Conservation (phyloP, 371 early-diverging fungal genomes). For the Parasitella parasitica region DNA sequence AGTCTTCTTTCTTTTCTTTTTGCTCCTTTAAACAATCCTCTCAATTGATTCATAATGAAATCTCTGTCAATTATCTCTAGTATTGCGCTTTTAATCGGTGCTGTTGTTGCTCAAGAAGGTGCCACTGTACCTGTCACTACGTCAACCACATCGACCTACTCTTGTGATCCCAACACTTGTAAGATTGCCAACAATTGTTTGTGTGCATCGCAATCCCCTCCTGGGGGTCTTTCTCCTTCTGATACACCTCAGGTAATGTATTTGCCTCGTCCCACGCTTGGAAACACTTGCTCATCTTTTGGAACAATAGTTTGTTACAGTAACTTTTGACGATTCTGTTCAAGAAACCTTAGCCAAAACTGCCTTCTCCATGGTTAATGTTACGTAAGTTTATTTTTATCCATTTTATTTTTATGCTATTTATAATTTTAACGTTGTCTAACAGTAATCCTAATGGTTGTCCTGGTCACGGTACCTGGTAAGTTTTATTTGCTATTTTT, state of each 20-base stretch:
- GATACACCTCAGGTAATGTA: conserved; percentile 56
- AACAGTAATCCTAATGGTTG: conserved; percentile 65
- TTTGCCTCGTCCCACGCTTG: too few species aligned
- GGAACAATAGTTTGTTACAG: conserved; percentile 53
- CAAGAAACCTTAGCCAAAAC: conserved; percentile 41
- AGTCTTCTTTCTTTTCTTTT: conserved; percentile 7
- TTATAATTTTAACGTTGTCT: conserved; percentile 3
- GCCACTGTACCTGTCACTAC: conserved; percentile 23
- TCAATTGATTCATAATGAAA: conserved; percentile 9
- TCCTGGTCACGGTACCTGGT: conserved; percentile 50
- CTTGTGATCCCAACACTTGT: conserved; percentile 64
- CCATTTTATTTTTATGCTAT: neutral
- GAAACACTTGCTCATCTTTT: too few species aligned
- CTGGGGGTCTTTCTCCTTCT: conserved; percentile 51
- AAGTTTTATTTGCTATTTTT: conserved; percentile 13
- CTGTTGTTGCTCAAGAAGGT: conserved; percentile 42
- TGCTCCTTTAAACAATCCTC: neutral
- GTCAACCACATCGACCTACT: conserved; percentile 18
- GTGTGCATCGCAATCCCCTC: conserved; percentile 64
- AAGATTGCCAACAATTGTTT: conserved; percentile 57
- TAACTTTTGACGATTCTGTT: conserved; percentile 72
- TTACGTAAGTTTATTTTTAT: conserved; percentile 29
- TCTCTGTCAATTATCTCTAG: conserved; percentile 12
- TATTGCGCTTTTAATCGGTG: conserved; percentile 14
- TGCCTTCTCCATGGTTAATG: conserved; percentile 37